These are phyloP conservation scores for Apiotrichum brassicae DNA, from an alignment of 1,284 basidiomycete genomes.

Conservation along the genomic window DNA sequence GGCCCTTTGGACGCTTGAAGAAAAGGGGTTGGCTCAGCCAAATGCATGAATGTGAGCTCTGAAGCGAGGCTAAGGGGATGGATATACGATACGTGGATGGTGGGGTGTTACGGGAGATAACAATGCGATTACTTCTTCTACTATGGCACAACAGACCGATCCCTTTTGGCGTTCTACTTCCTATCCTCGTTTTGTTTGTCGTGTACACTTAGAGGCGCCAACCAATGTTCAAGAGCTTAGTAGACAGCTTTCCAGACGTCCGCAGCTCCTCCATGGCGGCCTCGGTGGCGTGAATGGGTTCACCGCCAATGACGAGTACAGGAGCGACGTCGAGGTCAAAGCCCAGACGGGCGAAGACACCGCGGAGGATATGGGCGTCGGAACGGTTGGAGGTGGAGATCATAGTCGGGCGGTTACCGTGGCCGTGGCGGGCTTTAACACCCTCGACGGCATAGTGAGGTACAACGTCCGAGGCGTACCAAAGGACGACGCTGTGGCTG, in stretches of 20 bases:
- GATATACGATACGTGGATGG: too few species aligned
- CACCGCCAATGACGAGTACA: slow-evolving; percentile 33
- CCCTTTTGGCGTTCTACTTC: background rate
- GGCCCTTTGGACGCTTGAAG: too few species aligned
- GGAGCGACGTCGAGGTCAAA: slow-evolving; percentile 22
- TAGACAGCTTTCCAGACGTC: slow-evolving; percentile 21
- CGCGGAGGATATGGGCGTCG: slow-evolving; percentile 21
- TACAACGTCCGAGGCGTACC: slow-evolving; percentile 23
- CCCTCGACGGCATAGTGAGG: slow-evolving; percentile 30
- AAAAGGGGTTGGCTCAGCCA: too few species aligned
- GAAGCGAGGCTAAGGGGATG: too few species aligned
- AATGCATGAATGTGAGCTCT: too few species aligned
- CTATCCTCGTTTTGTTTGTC: too few species aligned
- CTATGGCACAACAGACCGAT: background rate
- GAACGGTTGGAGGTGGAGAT: slow-evolving; percentile 24
- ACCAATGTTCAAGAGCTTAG: slow-evolving; percentile 10
- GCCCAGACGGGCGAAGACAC: slow-evolving; percentile 23
- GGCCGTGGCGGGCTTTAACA: slow-evolving; percentile 23
- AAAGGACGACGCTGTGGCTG: slow-evolving; percentile 31
- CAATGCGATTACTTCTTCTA: too few species aligned
- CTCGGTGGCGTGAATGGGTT: slow-evolving; percentile 20
- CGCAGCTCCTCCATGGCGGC: slow-evolving; percentile 22
- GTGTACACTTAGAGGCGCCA: slow-evolving; percentile 9
- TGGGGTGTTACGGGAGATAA: too few species aligned
- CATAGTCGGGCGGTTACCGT: slow-evolving; percentile 21